Conservation (phyloP, 345 rosid genomes). For the Eutrema japonicum region DNA sequence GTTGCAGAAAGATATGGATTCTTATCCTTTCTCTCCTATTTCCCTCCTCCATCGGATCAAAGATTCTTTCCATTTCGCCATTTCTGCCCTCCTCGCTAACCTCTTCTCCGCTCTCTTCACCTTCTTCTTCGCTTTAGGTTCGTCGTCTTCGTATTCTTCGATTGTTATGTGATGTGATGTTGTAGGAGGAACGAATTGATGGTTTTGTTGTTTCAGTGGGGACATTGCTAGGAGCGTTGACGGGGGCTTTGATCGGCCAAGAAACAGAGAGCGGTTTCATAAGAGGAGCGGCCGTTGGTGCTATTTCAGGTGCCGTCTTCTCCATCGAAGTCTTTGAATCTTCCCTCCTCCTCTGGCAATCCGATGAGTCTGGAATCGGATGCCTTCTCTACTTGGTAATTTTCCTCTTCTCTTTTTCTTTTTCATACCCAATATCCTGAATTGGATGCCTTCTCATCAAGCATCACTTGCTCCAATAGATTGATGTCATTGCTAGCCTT, state of each 20-base stretch:
- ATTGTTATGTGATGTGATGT: neutral
- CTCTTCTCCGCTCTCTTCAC: constrained; percentile 94
- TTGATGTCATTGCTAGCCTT: constrained; percentile 95
- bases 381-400: constrained; percentile 88
- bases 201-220: constrained; percentile 58
- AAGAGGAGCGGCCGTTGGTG: constrained; percentile 96
- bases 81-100: constrained; percentile 74
- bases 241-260: constrained; percentile 98
- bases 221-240: constrained; percentile 91
- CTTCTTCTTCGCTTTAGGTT: constrained; percentile 96
- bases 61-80: constrained; percentile 60
- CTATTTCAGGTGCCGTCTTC: constrained; percentile 97
- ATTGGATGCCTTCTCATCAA: too few species aligned
- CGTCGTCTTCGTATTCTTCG: constrained; percentile 39
- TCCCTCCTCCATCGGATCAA: constrained; percentile 58
- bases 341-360: constrained; percentile 89
- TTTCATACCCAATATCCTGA: too few species aligned
- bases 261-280: constrained; percentile 98
- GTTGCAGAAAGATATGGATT: neutral
- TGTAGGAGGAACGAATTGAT: neutral
- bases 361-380: constrained; percentile 89
- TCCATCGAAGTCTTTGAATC: constrained; percentile 98
- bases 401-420: neutral
- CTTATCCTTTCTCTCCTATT: constrained; percentile 5
- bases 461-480: constrained; percentile 43